Evolutionary conservation across 345 rosid species (phyloP).

Genomic region (Eucalyptus regnans): DNA sequence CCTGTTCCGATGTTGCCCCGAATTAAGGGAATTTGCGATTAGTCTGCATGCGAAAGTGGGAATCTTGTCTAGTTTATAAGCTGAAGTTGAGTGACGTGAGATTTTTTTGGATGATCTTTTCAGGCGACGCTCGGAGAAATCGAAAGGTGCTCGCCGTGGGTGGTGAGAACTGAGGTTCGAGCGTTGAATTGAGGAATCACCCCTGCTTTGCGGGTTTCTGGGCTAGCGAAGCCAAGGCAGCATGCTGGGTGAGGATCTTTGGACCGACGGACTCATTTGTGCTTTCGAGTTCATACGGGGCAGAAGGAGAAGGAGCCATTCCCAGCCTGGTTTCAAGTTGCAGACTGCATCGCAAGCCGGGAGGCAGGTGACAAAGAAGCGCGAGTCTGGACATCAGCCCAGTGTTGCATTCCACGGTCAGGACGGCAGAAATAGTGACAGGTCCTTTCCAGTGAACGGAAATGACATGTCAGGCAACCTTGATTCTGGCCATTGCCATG

Average conservation of each 20-base stretch:
- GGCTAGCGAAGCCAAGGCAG: not conserved
- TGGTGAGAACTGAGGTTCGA: not conserved
- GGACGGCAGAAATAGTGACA: not conserved
- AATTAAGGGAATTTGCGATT: not conserved
- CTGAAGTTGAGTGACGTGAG: not conserved
- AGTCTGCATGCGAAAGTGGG: not conserved
- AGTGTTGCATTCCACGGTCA: not conserved
- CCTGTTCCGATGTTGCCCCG: not conserved
- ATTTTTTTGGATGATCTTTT: not conserved
- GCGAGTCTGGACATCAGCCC: not conserved
- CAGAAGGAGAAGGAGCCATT: conserved; percentile 4
- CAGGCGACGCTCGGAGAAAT: not conserved
- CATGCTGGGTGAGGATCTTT: conserved; percentile 13
- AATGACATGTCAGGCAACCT: not conserved
- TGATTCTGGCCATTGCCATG: not conserved
- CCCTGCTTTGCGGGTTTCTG: not conserved
- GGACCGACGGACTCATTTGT: conserved; percentile 52
- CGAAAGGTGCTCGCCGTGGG: not conserved
- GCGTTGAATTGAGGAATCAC: not conserved
- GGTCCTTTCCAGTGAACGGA: not conserved
- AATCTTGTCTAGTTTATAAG: not conserved
- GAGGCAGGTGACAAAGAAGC: not conserved
- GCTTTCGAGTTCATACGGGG: conserved; percentile 37
- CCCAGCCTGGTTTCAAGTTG: not conserved
- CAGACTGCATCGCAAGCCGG: not conserved